Percentiles rank a stretch among this genome's conserved stretches.
These are phyloP conservation scores for Ogataea allantospora DNA, from an alignment of 805 yeast species.

Conservation along the genomic window DNA sequence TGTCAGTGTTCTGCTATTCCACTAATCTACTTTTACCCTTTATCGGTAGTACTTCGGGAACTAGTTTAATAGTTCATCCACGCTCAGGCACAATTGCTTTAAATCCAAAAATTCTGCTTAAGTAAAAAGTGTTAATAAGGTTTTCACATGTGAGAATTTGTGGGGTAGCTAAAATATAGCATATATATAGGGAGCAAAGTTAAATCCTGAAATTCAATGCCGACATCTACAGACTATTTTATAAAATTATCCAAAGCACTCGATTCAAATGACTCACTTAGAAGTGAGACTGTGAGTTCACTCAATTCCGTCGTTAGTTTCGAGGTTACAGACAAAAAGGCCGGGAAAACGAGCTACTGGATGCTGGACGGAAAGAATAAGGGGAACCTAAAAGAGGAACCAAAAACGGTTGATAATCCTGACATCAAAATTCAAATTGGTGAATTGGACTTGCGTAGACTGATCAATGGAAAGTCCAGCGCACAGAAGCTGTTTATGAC, in stretches of 20 bases:
- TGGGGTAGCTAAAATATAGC: conserved; percentile 9
- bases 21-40: too few species aligned
- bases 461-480: conserved; percentile 75
- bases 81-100: too few species aligned
- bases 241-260: conserved; percentile 17
- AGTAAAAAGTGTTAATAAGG: background rate
- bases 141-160: conserved; percentile 2
- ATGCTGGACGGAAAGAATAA: conserved; percentile 60
- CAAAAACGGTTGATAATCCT: conserved; percentile 39
- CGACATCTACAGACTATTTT: conserved; percentile 20
- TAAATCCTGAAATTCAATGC: background rate
- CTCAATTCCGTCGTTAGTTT: conserved; percentile 45
- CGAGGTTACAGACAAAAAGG: conserved; percentile 61
- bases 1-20: too few species aligned
- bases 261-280: conserved; percentile 19
- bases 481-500: conserved; percentile 82
- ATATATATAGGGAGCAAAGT: conserved; percentile 5
- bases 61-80: too few species aligned
- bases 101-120: background rate
- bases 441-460: conserved; percentile 68
- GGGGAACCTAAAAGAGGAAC: conserved; percentile 40
- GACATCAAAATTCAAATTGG: conserved; percentile 65
- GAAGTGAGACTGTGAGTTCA: conserved; percentile 30
- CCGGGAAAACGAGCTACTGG: conserved; percentile 58
- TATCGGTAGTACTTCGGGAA: too few species aligned